Percentiles rank a stretch among this genome's conserved stretches.
These are phyloP conservation scores for Macrolepiota dolichaula DNA, from an alignment of 768 basidiomycete species.

Conservation along the genomic window DNA sequence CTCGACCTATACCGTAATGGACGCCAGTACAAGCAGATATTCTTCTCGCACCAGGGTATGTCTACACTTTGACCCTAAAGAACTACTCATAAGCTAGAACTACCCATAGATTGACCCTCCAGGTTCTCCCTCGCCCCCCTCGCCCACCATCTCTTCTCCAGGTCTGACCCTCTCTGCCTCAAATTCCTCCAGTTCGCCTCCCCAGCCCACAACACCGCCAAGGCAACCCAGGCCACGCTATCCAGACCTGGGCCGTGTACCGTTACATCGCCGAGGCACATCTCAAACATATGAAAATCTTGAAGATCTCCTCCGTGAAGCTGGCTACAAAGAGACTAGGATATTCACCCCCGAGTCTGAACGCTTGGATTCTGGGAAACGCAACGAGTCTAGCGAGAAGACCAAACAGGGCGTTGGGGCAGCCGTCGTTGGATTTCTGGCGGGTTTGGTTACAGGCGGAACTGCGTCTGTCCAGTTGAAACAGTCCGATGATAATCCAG, in stretches of 20 bases:
- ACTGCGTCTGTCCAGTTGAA: conserved; percentile 10
- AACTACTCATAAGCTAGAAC: too few species aligned
- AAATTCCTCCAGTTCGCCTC: conserved; percentile 38
- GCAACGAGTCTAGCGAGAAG: conserved; percentile 25
- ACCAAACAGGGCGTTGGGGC: conserved; percentile 44
- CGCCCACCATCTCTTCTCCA: conserved; percentile 35
- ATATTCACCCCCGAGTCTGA: conserved; percentile 85
- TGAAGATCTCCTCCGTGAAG: conserved; percentile 82
- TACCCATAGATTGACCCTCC: not conserved
- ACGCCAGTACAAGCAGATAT: not conserved
- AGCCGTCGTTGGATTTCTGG: conserved; percentile 63
- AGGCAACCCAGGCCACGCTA: conserved; percentile 43
- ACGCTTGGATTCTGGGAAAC: conserved; percentile 31
- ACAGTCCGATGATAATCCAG: conserved; percentile 5
- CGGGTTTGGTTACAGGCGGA: conserved; percentile 53
- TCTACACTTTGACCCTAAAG: not conserved
- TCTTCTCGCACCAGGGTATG: conserved; percentile 1
- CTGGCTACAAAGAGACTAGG: conserved; percentile 90
- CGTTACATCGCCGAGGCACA: conserved; percentile 73
- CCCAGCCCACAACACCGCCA: conserved; percentile 41
- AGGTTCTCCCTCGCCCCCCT: conserved; percentile 15
- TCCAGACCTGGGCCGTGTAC: conserved; percentile 64
- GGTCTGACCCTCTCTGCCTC: conserved; percentile 39
- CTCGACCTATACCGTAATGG: not conserved
- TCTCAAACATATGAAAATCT: conserved; percentile 80